These are phyloP conservation scores for Talaromyces sp. DNA, from an alignment of 2,329 filamentous ascomycete genomes.

Conservation along the genomic window DNA sequence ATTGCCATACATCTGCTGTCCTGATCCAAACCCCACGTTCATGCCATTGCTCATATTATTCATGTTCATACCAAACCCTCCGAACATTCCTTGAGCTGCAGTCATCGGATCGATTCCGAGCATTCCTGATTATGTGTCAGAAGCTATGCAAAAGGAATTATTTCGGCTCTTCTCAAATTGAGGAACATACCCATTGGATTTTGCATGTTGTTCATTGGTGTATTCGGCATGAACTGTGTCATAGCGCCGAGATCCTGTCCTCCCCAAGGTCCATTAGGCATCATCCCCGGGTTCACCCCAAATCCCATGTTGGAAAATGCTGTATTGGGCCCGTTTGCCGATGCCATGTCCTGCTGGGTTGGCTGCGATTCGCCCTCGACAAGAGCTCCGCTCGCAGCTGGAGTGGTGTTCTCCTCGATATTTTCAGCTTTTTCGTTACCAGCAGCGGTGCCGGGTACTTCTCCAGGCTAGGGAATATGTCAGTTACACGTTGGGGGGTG, in stretches of 20 bases:
- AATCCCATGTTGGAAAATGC: conserved; percentile 31
- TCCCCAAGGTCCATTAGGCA: conserved; percentile 59
- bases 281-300: conserved; percentile 45
- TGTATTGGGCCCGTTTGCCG: conserved; percentile 10
- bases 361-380: conserved; percentile 7
- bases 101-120: conserved; percentile 67
- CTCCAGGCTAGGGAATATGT: background rate
- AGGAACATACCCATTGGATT: conserved; percentile 80
- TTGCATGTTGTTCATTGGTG: conserved; percentile 55
- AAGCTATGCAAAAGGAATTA: background rate
- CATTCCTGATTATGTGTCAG: conserved; percentile 57
- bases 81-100: conserved; percentile 47
- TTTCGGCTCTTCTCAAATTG: too few relatives aligned
- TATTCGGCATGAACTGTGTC: conserved; percentile 60
- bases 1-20: conserved; percentile 66
- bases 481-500: background rate
- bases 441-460: background rate
- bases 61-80: conserved; percentile 66
- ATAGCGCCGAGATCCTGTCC: conserved; percentile 64
- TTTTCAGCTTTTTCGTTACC: background rate
- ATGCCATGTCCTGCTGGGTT: conserved; percentile 14
- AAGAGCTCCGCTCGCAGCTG: conserved; percentile 8
- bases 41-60: conserved; percentile 74
- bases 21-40: conserved; percentile 63
- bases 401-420: conserved; percentile 5